These are phyloP conservation scores for Wickerhamiella alocasiicola DNA, from an alignment of 805 yeast genomes.

Conservation along the genomic window DNA sequence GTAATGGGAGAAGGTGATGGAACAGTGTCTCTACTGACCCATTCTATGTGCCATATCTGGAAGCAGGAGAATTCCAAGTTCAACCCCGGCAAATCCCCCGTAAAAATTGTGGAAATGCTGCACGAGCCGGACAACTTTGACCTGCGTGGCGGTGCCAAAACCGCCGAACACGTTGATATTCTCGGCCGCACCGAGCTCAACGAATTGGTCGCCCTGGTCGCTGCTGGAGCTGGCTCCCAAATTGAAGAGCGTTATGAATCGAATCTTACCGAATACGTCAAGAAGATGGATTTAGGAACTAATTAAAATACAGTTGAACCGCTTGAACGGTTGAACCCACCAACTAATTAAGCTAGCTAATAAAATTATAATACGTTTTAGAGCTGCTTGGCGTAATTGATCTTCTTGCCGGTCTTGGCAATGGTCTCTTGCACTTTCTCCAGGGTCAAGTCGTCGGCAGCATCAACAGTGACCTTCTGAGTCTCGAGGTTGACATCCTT, in stretches of 20 bases:
- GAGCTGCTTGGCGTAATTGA: constrained; percentile 49
- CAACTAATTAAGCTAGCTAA: too few species aligned
- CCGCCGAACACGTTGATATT: constrained; percentile 96
- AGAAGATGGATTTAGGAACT: constrained; percentile 36
- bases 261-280: constrained; percentile 49
- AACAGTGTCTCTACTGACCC: constrained; percentile 77
- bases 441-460: constrained; percentile 43
- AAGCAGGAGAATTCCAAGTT: constrained; percentile 44
- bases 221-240: constrained; percentile 61
- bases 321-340: too few species aligned
- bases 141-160: constrained; percentile 92
- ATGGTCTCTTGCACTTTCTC: constrained; percentile 73
- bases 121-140: constrained; percentile 92
- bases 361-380: background rate
- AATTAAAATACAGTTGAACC: background rate
- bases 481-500: constrained; percentile 64
- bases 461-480: constrained; percentile 70
- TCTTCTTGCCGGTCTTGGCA: constrained; percentile 81
- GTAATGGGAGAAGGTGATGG: constrained; percentile 91
- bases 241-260: constrained; percentile 52
- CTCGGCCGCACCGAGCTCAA: constrained; percentile 86
- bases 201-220: constrained; percentile 71
- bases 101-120: constrained; percentile 76
- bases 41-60: constrained; percentile 88
- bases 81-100: constrained; percentile 66